Conservation (phyloP, 2,329 filamentous ascomycete species). For the Fusarium abutilonis region DNA sequence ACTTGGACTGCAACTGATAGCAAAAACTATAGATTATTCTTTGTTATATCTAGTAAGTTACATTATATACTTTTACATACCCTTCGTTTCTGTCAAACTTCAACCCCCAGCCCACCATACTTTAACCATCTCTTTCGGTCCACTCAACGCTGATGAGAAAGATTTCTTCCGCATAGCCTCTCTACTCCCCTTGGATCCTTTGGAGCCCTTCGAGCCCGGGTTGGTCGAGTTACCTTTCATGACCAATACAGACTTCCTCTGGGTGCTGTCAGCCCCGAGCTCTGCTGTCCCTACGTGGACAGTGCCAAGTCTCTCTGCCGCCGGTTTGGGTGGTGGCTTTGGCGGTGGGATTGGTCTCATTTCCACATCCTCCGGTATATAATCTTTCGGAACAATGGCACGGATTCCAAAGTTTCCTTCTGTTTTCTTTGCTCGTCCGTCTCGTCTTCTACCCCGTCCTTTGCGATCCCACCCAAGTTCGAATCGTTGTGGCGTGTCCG, state of each 20-base stretch:
- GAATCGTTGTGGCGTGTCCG: constrained; percentile 25
- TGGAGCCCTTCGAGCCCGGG: constrained; percentile 21
- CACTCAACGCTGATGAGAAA: constrained; percentile 31
- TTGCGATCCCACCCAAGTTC: constrained; percentile 37
- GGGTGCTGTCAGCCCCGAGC: constrained; percentile 28
- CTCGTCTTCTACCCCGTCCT: constrained; percentile 17
- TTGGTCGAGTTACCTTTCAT: constrained; percentile 21
- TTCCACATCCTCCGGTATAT: constrained; percentile 39
- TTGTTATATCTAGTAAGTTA: constrained; percentile 26
- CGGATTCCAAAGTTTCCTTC: constrained; percentile 39
- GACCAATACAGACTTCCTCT: constrained; percentile 36
- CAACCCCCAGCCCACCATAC: constrained; percentile 40
- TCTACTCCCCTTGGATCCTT: constrained; percentile 6
- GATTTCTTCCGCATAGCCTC: constrained; percentile 33
- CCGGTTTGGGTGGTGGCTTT: constrained; percentile 24
- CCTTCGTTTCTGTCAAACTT: constrained; percentile 4
- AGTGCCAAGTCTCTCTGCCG: constrained; percentile 30
- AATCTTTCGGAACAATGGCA: constrained; percentile 22
- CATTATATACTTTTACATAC: constrained; percentile 29
- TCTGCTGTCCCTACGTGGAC: constrained; percentile 36
- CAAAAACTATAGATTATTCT: constrained; percentile 18
- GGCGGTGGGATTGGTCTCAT: constrained; percentile 37
- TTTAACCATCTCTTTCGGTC: constrained; percentile 41
- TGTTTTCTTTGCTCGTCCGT: constrained; percentile 30
- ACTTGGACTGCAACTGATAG: background rate